Evolutionary conservation across 495 filamentous ascomycete species (phyloP), one percentile per base, ranked within the genome.

Genomic region (Penicillium fimorum): DNA sequence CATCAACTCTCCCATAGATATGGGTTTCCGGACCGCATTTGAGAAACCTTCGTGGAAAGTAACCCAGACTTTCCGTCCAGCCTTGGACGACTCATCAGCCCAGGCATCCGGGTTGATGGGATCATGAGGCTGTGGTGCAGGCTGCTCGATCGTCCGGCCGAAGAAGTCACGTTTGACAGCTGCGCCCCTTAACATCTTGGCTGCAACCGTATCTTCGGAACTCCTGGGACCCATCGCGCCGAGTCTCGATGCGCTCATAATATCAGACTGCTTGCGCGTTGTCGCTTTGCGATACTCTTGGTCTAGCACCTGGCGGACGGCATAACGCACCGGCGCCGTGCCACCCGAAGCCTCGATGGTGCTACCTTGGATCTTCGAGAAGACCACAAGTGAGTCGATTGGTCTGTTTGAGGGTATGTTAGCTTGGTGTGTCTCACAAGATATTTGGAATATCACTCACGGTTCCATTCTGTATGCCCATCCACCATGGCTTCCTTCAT

Each of bases 401-500:
- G 87, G 82, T 46, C 84, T 87, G 64, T 43, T 51, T 8, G 20
- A n/a, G 8, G 6, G 46, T 55, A 41, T 38, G 56, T 67, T 50
- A 63, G 63, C 65, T 54, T 74, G 65, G 10, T 41, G 13, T 40
- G 65, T 70, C 53, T n/a, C 11, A 17, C 15, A 37, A 12, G 7
- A 24, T 24, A 49, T 11, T 33, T 49, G 12, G 32, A 22, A 20
- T 27, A 49, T 43, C 49, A 85, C 87, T 77, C 77, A 92, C 83
- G 94, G 94, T 63, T 97, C 92, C 93, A 98, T 94, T 32, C 94
- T 84, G 68, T 94, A 96, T 11, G 93, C 85, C 86, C 87, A 96
- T 60, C 84, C 77, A 59, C 76, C 72, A 59, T 80, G 63, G 48
- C 77, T 74, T 50, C 79, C 75, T 33, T 78, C 79, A n/a, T 76